Conservation (phyloP, 2,329 filamentous ascomycete genomes). For the Fusarium heterosporum region DNA sequence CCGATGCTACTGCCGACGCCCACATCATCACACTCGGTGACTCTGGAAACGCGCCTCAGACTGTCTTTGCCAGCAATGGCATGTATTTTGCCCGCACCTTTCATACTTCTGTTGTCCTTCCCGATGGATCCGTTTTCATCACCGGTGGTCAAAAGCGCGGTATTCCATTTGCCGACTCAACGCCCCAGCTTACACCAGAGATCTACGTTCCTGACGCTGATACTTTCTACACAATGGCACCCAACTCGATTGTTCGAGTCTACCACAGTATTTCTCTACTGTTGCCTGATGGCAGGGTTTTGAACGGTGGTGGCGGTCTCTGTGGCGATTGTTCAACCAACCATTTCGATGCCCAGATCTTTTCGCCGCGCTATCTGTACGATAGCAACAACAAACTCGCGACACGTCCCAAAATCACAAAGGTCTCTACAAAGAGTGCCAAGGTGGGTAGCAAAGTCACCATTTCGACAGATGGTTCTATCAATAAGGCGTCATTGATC, state of each 20-base stretch:
- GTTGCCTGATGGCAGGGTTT: conserved; percentile 21
- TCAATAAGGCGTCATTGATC: conserved; percentile 18
- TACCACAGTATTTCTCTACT: conserved; percentile 27
- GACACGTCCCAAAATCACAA: conserved; percentile 5
- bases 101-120: conserved; percentile 61
- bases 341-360: conserved; percentile 38
- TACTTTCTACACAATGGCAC: conserved; percentile 22
- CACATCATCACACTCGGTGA: conserved; percentile 62
- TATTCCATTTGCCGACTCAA: conserved; percentile 22
- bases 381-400: conserved; percentile 9
- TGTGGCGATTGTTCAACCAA: conserved; percentile 15
- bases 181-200: conserved; percentile 18
- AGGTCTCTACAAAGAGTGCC: background rate
- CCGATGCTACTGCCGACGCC: conserved; percentile 57
- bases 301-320: conserved; percentile 28
- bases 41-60: background rate
- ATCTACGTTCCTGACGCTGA: conserved; percentile 19
- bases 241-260: conserved; percentile 16
- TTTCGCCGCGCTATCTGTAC: conserved; percentile 27
- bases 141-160: conserved; percentile 54
- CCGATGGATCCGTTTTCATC: conserved; percentile 61
- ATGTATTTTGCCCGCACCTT: conserved; percentile 53
- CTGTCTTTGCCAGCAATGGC: conserved; percentile 5
- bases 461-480: background rate
- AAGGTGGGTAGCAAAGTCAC: conserved; percentile 16